Percentiles rank a stretch among this genome's conserved stretches.
Evolutionary conservation across 768 basidiomycete genomes (phyloP).

Genomic region (Udeniomyces megalosporus): DNA sequence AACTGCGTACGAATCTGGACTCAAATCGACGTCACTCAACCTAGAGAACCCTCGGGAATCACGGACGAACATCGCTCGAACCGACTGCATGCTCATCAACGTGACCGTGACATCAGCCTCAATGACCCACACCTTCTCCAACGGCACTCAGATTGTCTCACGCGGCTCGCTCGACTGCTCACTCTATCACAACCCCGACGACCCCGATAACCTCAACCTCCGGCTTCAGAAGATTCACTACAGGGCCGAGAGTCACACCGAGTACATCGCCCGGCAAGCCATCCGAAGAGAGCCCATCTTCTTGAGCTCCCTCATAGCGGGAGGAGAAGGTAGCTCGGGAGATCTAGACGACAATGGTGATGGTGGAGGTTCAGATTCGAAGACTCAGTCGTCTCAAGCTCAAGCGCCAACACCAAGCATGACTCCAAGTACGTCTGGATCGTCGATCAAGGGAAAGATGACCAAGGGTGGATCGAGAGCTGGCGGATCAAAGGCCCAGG

Average conservation of each 20-base stretch:
- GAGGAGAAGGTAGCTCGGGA: neutral
- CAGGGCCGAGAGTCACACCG: conserved; percentile 1
- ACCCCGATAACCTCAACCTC: neutral
- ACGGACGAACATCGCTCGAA: neutral
- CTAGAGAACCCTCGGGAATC: conserved; percentile 16
- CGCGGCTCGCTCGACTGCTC: conserved; percentile 6
- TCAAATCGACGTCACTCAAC: conserved; percentile 10
- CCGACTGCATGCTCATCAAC: conserved; percentile 1
- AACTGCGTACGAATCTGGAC: conserved; percentile 8
- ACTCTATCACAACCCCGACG: conserved; percentile 1
- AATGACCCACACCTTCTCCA: conserved; percentile 10
- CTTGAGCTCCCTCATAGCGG: neutral
- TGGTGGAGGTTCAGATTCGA: neutral
- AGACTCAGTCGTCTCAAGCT: neutral
- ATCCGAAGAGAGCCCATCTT: neutral
- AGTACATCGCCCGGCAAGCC: conserved; percentile 4
- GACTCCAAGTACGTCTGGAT: neutral
- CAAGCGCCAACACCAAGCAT: conserved; percentile 13
- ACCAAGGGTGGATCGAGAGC: neutral
- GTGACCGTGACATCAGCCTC: conserved; percentile 12
- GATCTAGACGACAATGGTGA: neutral
- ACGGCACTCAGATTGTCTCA: conserved; percentile 12
- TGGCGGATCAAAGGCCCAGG: neutral
- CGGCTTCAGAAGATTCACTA: conserved; percentile 5
- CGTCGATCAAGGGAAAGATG: neutral